phyloP scores from a whole-genome alignment of 2,329 filamentous ascomycete species.

The Talaromyces islandicus region DNA sequence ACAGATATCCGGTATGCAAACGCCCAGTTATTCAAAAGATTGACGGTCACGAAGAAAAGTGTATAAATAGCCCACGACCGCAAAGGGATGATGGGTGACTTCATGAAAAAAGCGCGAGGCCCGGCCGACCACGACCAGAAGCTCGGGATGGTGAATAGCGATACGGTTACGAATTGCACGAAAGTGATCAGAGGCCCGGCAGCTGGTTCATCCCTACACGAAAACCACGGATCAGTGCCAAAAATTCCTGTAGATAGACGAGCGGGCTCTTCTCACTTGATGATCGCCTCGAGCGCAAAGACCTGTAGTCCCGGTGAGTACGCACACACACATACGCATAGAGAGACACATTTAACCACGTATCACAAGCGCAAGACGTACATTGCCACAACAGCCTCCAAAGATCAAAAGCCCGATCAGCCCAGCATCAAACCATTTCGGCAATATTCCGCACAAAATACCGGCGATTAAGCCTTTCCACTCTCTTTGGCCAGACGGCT shows the following conservation, averaged over 20 bases:
- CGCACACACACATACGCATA: too few species aligned
- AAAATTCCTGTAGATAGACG: not conserved
- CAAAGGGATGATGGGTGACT: conserved; percentile 73
- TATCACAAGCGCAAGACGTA: conserved; percentile 38
- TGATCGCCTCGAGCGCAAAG: conserved; percentile 91
- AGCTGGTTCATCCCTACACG: conserved; percentile 7
- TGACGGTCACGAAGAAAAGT: conserved; percentile 84
- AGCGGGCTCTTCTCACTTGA: conserved; percentile 64
- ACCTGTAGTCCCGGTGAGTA: conserved; percentile 49
- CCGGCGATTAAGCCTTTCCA: conserved; percentile 18
- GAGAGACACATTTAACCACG: not conserved
- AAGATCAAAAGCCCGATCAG: conserved; percentile 82
- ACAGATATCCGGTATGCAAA: conserved; percentile 97
- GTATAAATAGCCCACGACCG: conserved; percentile 85
- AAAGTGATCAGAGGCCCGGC: conserved; percentile 80
- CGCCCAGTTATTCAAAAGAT: conserved; percentile 93
- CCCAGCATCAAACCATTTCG: conserved; percentile 57
- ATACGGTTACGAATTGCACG: conserved; percentile 80
- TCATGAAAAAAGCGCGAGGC: conserved; percentile 65
- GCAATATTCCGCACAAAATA: conserved; percentile 31
- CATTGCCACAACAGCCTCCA: conserved; percentile 91
- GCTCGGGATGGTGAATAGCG: conserved; percentile 68
- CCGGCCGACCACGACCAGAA: conserved; percentile 60
- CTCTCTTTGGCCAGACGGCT: not conserved
- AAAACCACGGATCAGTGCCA: conserved; percentile 14